Conservation (phyloP, 768 basidiomycete species). For the Rickenella mellea region DNA sequence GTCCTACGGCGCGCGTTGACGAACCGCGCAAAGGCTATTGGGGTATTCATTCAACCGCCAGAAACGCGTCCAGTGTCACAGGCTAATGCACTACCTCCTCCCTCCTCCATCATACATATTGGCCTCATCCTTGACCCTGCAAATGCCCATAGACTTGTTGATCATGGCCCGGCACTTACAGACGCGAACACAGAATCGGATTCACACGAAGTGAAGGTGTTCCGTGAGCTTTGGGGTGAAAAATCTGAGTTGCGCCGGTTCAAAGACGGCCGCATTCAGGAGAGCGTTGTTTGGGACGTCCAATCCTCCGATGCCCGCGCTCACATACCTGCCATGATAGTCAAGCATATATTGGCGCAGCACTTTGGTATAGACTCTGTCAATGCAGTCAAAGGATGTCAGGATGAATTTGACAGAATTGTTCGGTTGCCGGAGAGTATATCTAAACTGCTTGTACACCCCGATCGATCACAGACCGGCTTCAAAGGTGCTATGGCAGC, state of each 20-base stretch:
- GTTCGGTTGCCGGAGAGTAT: conserved; percentile 51
- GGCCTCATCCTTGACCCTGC: conserved; percentile 69
- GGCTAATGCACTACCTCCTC: conserved; percentile 39
- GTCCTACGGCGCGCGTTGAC: conserved; percentile 61
- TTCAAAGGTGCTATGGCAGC: conserved; percentile 69
- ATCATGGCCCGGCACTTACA: conserved; percentile 79
- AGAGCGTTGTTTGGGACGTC: conserved; percentile 96
- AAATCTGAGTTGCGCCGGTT: conserved; percentile 91
- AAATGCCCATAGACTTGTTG: conserved; percentile 77
- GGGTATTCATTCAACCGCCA: conserved; percentile 32
- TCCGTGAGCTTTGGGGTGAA: conserved; percentile 83
- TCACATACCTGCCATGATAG: conserved; percentile 66
- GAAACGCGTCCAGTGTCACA: conserved; percentile 15
- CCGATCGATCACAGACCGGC: conserved; percentile 33
- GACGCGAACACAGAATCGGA: conserved; percentile 39
- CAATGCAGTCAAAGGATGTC: conserved; percentile 47
- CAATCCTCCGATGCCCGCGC: conserved; percentile 70
- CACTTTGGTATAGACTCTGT: conserved; percentile 59
- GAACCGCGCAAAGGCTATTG: conserved; percentile 56
- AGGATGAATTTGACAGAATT: conserved; percentile 45
- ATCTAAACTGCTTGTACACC: conserved; percentile 28
- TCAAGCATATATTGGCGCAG: conserved; percentile 58
- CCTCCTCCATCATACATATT: conserved; percentile 39
- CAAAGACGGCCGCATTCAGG: conserved; percentile 87
- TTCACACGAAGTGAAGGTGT: conserved; percentile 34